phyloP scores from a whole-genome alignment of 805 yeast genomes.

The Hanseniaspora meyeri region DNA sequence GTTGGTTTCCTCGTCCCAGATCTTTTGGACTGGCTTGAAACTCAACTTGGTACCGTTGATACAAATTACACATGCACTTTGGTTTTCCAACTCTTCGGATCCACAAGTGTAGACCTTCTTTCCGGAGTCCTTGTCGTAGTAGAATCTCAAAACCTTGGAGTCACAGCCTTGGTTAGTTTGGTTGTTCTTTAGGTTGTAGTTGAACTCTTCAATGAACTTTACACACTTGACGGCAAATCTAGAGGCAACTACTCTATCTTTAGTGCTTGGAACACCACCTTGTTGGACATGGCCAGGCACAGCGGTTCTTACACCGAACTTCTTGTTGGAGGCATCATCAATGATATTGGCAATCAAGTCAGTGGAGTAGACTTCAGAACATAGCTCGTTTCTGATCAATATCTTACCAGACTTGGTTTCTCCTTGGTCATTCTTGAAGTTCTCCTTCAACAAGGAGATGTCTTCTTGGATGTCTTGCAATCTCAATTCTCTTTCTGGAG shows the following conservation, averaged over 20 bases:
- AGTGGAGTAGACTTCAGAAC: constrained; percentile 57
- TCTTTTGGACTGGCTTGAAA: constrained; percentile 43
- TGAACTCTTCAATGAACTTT: constrained; percentile 67
- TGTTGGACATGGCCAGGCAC: constrained; percentile 82
- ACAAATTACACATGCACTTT: constrained; percentile 52
- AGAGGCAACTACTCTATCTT: constrained; percentile 65
- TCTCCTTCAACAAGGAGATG: constrained; percentile 52
- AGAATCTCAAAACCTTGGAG: constrained; percentile 39
- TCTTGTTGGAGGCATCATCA: constrained; percentile 47
- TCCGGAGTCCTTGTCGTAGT: constrained; percentile 34
- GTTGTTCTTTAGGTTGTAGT: constrained; percentile 26
- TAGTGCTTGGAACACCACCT: constrained; percentile 65
- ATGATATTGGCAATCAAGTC: constrained; percentile 59
- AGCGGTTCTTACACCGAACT: constrained; percentile 68
- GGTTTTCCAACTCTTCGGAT: constrained; percentile 28
- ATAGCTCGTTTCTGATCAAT: constrained; percentile 68
- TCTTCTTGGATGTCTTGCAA: constrained; percentile 64
- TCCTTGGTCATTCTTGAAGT: constrained; percentile 64
- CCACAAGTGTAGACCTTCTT: constrained; percentile 33
- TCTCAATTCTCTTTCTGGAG: constrained; percentile 73
- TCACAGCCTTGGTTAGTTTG: constrained; percentile 26
- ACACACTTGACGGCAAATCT: constrained; percentile 78
- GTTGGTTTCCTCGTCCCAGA: constrained; percentile 53
- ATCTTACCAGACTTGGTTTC: constrained; percentile 75
- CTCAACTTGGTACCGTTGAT: constrained; percentile 53